phyloP scores from a whole-genome alignment of 2,329 filamentous ascomycete genomes.

The Cladosporium sp. region DNA sequence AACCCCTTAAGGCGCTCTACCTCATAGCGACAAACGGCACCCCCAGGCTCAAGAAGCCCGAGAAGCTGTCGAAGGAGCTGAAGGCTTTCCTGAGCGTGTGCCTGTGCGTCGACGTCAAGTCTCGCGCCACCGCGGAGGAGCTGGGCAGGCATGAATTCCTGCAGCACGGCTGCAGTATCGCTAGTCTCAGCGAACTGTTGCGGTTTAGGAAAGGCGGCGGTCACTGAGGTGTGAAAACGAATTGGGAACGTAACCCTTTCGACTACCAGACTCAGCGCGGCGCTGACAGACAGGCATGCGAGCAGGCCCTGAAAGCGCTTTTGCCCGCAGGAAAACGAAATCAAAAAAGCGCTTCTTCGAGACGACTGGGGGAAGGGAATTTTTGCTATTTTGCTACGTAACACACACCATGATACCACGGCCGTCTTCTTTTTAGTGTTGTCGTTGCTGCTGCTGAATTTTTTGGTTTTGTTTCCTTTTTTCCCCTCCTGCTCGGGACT shows the following conservation, averaged over 20 bases:
- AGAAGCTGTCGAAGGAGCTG: slow-evolving; percentile 95
- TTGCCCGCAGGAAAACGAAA: too few species aligned
- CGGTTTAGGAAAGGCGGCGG: slow-evolving; percentile 71
- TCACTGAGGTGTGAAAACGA: slow-evolving; percentile 27
- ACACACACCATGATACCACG: slow-evolving; percentile 8
- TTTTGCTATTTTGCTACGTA: slow-evolving; percentile 3
- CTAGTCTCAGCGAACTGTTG: slow-evolving; percentile 78
- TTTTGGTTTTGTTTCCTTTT: too few species aligned
- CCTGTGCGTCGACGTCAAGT: slow-evolving; percentile 93
- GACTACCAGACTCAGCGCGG: too few species aligned
- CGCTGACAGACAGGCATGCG: too few species aligned
- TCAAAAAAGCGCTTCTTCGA: too few species aligned
- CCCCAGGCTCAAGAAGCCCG: slow-evolving; percentile 92
- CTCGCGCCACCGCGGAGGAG: slow-evolving; percentile 84
- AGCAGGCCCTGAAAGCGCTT: too few species aligned
- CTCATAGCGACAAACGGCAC: slow-evolving; percentile 98
- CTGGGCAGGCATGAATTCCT: slow-evolving; percentile 89
- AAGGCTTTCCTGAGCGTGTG: slow-evolving; percentile 96
- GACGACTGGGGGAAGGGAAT: neutral
- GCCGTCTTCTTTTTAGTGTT: neutral
- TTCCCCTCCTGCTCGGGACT: too few species aligned
- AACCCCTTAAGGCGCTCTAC: slow-evolving; percentile 93
- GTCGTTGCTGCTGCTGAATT: too few species aligned
- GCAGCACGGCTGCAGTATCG: slow-evolving; percentile 79
- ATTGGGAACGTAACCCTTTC: too few species aligned